phyloP scores from a whole-genome alignment of 2,329 filamentous ascomycete genomes.

The Penicillium sp. region DNA sequence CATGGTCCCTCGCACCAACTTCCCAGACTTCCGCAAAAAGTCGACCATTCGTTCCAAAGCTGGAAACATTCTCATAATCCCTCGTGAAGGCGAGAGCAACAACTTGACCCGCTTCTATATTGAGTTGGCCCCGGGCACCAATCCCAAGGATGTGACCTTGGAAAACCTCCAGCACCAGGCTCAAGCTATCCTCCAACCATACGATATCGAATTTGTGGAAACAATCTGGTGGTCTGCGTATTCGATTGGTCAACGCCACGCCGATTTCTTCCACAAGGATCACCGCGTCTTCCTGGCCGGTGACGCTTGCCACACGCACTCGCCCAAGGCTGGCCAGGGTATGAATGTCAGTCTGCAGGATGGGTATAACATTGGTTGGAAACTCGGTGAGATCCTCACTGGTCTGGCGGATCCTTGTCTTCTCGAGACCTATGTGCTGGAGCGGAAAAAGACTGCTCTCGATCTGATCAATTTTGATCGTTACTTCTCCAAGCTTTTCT shows the following conservation, averaged over 20 bases:
- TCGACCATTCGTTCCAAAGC: constrained; percentile 51
- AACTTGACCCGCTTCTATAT: constrained; percentile 66
- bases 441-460: constrained; percentile 57
- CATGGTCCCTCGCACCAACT: constrained; percentile 53
- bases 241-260: constrained; percentile 71
- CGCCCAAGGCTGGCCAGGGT: constrained; percentile 71
- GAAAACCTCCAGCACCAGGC: constrained; percentile 59
- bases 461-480: constrained; percentile 66
- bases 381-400: constrained; percentile 56
- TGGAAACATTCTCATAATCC: constrained; percentile 56
- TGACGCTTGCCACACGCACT: constrained; percentile 71
- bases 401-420: constrained; percentile 49
- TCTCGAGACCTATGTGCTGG: constrained; percentile 58
- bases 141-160: constrained; percentile 57
- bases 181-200: constrained; percentile 58
- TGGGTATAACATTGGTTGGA: constrained; percentile 64
- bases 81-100: constrained; percentile 57
- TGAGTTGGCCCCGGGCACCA: constrained; percentile 57
- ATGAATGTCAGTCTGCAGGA: constrained; percentile 61
- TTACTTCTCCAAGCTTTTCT: constrained; percentile 58
- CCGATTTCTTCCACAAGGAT: constrained; percentile 68
- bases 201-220: constrained; percentile 57
- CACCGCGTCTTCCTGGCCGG: constrained; percentile 70
- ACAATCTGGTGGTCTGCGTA: constrained; percentile 73
- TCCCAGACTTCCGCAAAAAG: constrained; percentile 57